Percentiles rank a stretch among this genome's conserved stretches.
Conservation (phyloP, 163 green algal genomes). For the Scenedesmus sp. region DNA sequence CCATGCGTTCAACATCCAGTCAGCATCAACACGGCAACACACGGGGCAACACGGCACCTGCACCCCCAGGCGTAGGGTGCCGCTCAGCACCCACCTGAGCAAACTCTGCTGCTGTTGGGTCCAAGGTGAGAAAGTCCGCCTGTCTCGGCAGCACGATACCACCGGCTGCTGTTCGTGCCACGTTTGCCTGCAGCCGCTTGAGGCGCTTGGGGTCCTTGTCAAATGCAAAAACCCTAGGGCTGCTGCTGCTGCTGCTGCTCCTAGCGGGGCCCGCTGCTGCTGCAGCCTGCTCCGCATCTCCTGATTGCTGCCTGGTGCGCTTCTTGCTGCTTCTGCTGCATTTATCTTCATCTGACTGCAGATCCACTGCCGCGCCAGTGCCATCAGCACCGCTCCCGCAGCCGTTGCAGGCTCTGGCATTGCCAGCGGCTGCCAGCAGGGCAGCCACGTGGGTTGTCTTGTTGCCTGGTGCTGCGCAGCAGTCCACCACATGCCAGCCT, state of each 20-base stretch:
- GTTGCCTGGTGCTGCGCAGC: slow-evolving; percentile 97
- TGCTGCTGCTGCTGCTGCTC: slow-evolving; percentile 4
- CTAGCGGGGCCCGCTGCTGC: slow-evolving; percentile 33
- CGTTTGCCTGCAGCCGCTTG: slow-evolving; percentile 80
- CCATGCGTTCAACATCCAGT: too few species aligned
- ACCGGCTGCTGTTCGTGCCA: slow-evolving; percentile 66
- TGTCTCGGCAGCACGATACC: slow-evolving; percentile 60
- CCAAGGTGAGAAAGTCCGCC: slow-evolving; percentile 87
- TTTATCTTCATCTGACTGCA: neutral
- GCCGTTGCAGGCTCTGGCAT: neutral
- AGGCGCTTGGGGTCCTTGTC: slow-evolving; percentile 87
- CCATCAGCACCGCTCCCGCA: neutral
- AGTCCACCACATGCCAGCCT: slow-evolving; percentile 93
- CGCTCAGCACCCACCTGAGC: slow-evolving; percentile 62
- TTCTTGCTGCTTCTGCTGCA: slow-evolving; percentile 6
- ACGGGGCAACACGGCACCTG: too few species aligned
- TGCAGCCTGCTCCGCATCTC: neutral
- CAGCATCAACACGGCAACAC: too few species aligned
- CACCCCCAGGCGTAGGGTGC: too few species aligned
- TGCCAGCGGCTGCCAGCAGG: slow-evolving; percentile 51
- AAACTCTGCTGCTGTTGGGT: slow-evolving; percentile 67
- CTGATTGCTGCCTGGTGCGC: neutral
- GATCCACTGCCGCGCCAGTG: too few species aligned
- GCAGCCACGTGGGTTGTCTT: slow-evolving; percentile 98
- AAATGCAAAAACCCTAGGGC: slow-evolving; percentile 83